A percentile compares a stretch with the other conserved stretches of the same genome.
These are phyloP conservation scores for Nepenthes gracilis DNA, from an alignment of 148 eudicot genomes.

Conservation along the genomic window DNA sequence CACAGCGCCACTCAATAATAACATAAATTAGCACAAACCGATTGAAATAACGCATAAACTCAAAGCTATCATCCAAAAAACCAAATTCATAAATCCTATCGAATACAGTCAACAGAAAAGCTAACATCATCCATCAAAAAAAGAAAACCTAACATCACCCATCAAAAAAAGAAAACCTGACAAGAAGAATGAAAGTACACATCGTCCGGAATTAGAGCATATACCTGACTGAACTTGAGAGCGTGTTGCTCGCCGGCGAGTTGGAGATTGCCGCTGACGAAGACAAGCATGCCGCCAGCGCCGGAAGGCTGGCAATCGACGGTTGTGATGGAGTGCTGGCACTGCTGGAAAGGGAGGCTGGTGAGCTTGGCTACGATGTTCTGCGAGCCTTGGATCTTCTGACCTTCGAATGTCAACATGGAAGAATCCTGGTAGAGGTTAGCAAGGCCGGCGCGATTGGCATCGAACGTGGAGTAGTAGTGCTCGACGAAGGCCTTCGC, in stretches of 20 bases:
- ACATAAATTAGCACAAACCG: too few species aligned
- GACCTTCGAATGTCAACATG: slow-evolving; percentile 37
- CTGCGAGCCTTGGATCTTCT: slow-evolving; percentile 30
- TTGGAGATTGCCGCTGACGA: slow-evolving; percentile 36
- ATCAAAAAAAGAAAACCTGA: not conserved
- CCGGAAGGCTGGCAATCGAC: slow-evolving; percentile 41
- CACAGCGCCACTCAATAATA: too few species aligned
- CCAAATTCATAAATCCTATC: too few species aligned
- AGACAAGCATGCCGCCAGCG: slow-evolving; percentile 33
- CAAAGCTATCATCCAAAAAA: too few species aligned
- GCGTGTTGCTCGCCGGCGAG: slow-evolving; percentile 36
- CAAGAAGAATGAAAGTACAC: too few species aligned
- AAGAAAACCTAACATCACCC: not conserved
- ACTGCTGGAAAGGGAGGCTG: slow-evolving; percentile 28
- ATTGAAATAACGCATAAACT: too few species aligned
- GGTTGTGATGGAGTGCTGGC: slow-evolving; percentile 33
- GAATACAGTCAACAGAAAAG: too few species aligned
- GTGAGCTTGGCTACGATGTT: slow-evolving; percentile 33
- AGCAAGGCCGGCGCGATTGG: slow-evolving; percentile 20
- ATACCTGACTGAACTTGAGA: slow-evolving; percentile 44
- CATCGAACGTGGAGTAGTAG: slow-evolving; percentile 42
- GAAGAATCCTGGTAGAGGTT: slow-evolving; percentile 28
- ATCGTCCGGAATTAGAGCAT: not conserved
- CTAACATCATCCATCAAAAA: not conserved
- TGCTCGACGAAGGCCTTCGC: slow-evolving; percentile 40